Conservation (phyloP, 2,329 filamentous ascomycete species). For the Aspergillus sp. region DNA sequence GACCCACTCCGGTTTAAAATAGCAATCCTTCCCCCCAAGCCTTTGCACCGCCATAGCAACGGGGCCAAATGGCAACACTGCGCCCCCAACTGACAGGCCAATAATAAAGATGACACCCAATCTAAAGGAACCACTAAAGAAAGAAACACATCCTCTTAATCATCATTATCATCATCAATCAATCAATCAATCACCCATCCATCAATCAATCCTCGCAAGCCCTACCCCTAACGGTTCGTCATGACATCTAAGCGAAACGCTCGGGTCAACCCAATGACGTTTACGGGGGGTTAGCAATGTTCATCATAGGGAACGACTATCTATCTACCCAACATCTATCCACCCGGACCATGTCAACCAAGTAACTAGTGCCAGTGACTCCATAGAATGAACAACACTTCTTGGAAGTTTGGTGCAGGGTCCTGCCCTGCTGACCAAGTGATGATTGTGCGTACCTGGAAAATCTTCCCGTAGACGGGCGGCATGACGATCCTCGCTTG, state of each 20-base stretch:
- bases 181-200: too few relatives aligned
- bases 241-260: too few relatives aligned
- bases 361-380: too few relatives aligned
- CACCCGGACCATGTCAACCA: too few relatives aligned
- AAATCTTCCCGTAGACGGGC: constrained; percentile 18
- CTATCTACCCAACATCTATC: too few relatives aligned
- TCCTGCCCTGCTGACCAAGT: not conserved
- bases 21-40: constrained; percentile 4
- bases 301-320: too few relatives aligned
- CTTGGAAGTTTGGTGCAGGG: not conserved
- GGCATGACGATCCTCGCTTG: constrained; percentile 23
- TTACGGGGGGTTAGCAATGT: too few relatives aligned
- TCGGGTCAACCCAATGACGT: too few relatives aligned
- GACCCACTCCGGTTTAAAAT: constrained; percentile 16
- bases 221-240: too few relatives aligned
- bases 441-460: not conserved
- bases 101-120: not conserved
- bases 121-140: not conserved
- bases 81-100: not conserved
- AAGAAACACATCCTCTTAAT: not conserved
- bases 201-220: too few relatives aligned
- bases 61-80: not conserved
- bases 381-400: too few relatives aligned
- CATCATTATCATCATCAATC: too few relatives aligned
- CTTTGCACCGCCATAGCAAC: constrained; percentile 13